phyloP scores from a whole-genome alignment of 202 grass and related monocot species.

The Setaria viridis region DNA sequence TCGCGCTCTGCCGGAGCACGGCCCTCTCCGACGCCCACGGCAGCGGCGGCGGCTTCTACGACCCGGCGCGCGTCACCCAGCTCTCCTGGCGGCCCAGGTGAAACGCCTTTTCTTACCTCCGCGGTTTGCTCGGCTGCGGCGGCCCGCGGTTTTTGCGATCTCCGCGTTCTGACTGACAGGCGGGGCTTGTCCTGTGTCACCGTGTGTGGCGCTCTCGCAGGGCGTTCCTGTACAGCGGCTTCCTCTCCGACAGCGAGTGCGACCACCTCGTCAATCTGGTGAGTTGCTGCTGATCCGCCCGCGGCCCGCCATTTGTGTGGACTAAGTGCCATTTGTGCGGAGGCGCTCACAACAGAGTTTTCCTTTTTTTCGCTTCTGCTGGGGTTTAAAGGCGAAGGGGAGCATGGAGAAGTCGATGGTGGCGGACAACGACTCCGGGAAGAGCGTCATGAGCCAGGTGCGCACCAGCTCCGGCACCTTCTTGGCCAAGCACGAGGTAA shows the following conservation, averaged over 20 bases:
- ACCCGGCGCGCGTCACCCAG: conserved; percentile 73
- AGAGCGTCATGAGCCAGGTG: conserved; percentile 57
- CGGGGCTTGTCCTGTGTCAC: not conserved
- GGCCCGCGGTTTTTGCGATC: not conserved
- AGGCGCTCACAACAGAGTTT: not conserved
- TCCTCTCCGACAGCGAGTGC: conserved; percentile 77
- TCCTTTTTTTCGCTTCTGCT: not conserved
- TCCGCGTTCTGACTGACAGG: conserved; percentile 12
- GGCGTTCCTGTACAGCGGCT: conserved; percentile 80
- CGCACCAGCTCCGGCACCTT: conserved; percentile 86
- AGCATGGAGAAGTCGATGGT: conserved; percentile 70
- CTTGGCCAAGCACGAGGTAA: conserved; percentile 70
- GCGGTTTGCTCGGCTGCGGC: not conserved
- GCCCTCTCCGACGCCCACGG: not conserved
- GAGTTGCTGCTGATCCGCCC: not conserved
- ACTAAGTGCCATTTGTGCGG: not conserved
- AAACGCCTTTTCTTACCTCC: not conserved
- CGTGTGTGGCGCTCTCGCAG: conserved; percentile 41
- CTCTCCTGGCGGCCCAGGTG: conserved; percentile 81
- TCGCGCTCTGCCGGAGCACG: not conserved
- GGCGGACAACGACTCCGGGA: conserved; percentile 64
- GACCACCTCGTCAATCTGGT: conserved; percentile 82
- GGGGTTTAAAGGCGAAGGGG: conserved; percentile 55
- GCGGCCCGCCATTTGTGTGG: not conserved
- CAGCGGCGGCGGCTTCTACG: conserved; percentile 46